phyloP scores from a whole-genome alignment of 1,284 basidiomycete species.

The Mycosarcoma mackinlayi region DNA sequence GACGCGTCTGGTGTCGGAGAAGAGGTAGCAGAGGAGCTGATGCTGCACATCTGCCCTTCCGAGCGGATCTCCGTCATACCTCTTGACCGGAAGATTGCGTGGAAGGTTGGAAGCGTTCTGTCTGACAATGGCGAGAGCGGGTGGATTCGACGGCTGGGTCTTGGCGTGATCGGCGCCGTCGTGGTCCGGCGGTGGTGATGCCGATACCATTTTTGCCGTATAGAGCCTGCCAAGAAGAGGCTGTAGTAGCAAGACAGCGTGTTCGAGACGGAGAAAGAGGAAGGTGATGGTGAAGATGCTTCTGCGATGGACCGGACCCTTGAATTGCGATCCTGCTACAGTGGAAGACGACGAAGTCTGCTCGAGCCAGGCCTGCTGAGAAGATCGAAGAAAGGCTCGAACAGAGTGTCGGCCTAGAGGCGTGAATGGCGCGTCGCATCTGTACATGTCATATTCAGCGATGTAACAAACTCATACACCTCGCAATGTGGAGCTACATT shows the following conservation, averaged over 20 bases:
- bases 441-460: background rate
- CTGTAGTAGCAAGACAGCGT: no score
- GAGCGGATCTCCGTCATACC: constrained; percentile 65
- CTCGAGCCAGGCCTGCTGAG: constrained; percentile 24
- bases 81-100: constrained; percentile 65
- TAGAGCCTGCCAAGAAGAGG: background rate
- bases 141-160: constrained; percentile 15
- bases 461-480: constrained; percentile 17
- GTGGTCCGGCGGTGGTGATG: constrained; percentile 19
- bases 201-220: constrained; percentile 12
- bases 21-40: constrained; percentile 82
- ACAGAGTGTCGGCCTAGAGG: constrained; percentile 22
- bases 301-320: constrained; percentile 5
- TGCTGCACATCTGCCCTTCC: constrained; percentile 78
- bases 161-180: constrained; percentile 12
- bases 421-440: no score
- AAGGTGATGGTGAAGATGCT: background rate
- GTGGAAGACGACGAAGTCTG: constrained; percentile 26
- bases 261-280: no score
- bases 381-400: constrained; percentile 6
- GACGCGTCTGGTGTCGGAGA: constrained; percentile 76
- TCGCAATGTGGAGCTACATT: constrained; percentile 27
- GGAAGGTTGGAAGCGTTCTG: constrained; percentile 44
- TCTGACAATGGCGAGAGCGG: constrained; percentile 27
- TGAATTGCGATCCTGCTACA: constrained; percentile 1